Evolutionary conservation across 2,329 filamentous ascomycete species (phyloP).

Genomic region (Fusarium nygamai): DNA sequence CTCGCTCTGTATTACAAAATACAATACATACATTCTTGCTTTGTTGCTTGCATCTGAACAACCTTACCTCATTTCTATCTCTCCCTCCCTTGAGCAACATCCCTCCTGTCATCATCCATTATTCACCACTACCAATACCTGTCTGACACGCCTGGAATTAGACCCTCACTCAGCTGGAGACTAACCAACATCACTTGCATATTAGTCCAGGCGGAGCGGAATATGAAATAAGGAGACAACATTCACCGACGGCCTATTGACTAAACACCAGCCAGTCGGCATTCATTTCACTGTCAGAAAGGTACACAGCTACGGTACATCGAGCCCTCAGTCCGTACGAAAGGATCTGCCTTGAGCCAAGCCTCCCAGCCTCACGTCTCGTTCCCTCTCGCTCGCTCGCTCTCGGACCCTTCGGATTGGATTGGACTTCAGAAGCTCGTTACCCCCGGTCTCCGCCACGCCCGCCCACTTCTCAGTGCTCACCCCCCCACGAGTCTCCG

Average conservation of each 20-base stretch:
- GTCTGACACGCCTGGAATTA: constrained; percentile 28
- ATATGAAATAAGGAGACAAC: constrained; percentile 22
- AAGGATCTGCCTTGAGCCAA: constrained; percentile 14
- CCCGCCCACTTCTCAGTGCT: constrained; percentile 26
- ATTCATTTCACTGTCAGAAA: background rate
- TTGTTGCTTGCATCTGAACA: background rate
- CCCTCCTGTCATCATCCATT: constrained; percentile 12
- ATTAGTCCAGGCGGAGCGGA: constrained; percentile 11
- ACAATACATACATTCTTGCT: constrained; percentile 1
- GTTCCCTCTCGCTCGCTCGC: constrained; percentile 6
- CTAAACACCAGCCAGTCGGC: constrained; percentile 4
- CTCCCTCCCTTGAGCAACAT: constrained; percentile 12
- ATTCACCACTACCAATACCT: constrained; percentile 7
- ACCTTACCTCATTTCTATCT: background rate
- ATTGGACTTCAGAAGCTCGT: constrained; percentile 13
- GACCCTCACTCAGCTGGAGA: constrained; percentile 27
- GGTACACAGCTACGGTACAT: background rate
- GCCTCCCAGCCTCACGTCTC: constrained; percentile 31
- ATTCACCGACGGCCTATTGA: constrained; percentile 29
- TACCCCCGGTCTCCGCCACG: constrained; percentile 32
- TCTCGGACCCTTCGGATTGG: constrained; percentile 39
- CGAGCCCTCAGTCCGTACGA: background rate
- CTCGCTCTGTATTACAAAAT: background rate
- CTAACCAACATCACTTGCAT: constrained; percentile 23
- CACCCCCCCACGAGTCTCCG: constrained; percentile 31